These are phyloP conservation scores for Diaporthe vexans DNA, from an alignment of 2,329 filamentous ascomycete species.

Conservation along the genomic window DNA sequence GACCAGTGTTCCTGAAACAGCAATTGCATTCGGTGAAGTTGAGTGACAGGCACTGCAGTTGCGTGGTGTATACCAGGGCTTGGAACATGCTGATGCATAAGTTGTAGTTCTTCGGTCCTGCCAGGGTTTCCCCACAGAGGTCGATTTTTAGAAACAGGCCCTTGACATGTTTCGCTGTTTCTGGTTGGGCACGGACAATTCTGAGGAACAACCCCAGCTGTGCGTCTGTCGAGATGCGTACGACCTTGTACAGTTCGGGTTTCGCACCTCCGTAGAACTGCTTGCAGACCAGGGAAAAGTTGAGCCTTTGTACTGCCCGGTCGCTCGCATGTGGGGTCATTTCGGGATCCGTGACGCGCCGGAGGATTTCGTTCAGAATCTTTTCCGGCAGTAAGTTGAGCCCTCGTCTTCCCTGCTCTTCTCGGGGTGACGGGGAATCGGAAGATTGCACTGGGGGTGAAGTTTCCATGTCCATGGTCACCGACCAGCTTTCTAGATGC, in stretches of 20 bases:
- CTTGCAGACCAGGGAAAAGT: neutral
- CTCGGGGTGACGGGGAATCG: neutral
- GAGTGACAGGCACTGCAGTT: neutral
- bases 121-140: neutral
- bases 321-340: neutral
- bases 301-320: neutral
- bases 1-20: neutral
- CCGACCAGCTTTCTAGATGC: too few species aligned
- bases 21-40: neutral
- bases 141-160: neutral
- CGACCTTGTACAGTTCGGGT: neutral
- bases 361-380: neutral
- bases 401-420: too few species aligned
- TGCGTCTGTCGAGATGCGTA: neutral
- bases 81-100: neutral
- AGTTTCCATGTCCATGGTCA: too few species aligned
- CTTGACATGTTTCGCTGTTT: neutral
- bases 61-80: neutral
- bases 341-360: neutral
- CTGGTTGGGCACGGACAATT: neutral
- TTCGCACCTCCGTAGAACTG: fast-evolving
- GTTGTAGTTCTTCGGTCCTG: neutral
- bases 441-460: neutral
- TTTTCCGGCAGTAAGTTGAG: neutral
- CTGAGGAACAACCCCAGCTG: neutral